Percentiles rank a stretch among this genome's conserved stretches.
Conservation (phyloP, 306 rosid genomes). For the Trifolium subterraneum region DNA sequence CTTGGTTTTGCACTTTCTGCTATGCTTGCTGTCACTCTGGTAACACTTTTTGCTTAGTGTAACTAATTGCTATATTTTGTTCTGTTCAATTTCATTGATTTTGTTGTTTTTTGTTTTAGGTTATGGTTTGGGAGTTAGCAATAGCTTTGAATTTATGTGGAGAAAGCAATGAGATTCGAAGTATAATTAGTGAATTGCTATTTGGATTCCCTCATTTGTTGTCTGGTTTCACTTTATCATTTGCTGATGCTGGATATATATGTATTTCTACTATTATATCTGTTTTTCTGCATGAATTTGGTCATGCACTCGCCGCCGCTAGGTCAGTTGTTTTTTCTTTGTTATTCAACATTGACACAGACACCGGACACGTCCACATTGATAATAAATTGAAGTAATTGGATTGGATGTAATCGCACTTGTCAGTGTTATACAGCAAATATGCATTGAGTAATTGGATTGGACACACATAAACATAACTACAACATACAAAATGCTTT, state of each 20-base stretch:
- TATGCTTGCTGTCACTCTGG: neutral
- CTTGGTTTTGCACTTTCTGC: conserved; percentile 1
- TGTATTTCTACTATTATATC: conserved; percentile 68
- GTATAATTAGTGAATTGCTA: conserved; percentile 41
- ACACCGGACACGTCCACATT: neutral
- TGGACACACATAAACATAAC: no score
- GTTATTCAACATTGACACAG: neutral
- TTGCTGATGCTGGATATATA: conserved; percentile 60
- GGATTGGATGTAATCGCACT: neutral
- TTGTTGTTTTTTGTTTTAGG: conserved; percentile 38
- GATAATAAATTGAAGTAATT: neutral
- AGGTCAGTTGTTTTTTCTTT: conserved; percentile 58
- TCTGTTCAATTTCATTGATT: conserved; percentile 3
- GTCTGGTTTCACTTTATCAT: conserved; percentile 50
- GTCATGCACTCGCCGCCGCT: conserved; percentile 85
- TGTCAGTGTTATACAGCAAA: neutral
- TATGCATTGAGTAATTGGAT: no score
- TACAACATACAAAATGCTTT: no score
- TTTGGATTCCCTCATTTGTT: conserved; percentile 60
- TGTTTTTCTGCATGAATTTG: conserved; percentile 73
- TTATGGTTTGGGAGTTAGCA: conserved; percentile 66
- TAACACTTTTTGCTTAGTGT: neutral
- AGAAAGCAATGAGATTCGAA: conserved; percentile 37
- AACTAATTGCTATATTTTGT: neutral
- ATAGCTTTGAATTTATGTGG: conserved; percentile 52